These are phyloP conservation scores for Sphagnum tenellum DNA, from an alignment of 225 moss, liverwort and hornwort species.

Conservation along the genomic window DNA sequence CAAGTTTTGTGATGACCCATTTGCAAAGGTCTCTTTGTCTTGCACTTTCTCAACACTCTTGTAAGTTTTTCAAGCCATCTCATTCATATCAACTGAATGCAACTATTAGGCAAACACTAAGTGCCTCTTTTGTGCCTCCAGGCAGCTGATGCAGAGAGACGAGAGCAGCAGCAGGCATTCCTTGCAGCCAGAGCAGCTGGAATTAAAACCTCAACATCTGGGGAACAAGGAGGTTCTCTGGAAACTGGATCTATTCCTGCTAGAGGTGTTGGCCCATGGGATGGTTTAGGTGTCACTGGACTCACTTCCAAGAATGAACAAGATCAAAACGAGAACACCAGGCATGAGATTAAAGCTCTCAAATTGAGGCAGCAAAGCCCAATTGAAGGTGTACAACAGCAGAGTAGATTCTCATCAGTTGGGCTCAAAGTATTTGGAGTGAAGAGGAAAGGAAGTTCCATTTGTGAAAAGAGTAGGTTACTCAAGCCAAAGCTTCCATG, in stretches of 20 bases:
- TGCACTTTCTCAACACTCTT: no score
- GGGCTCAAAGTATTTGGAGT: conserved; percentile 3
- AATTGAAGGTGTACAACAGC: background rate
- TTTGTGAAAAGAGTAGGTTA: background rate
- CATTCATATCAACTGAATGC: no score
- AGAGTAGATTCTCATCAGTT: background rate
- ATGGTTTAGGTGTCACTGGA: conserved; percentile 15
- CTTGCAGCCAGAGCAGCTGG: conserved; percentile 9
- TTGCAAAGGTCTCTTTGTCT: conserved; percentile 21
- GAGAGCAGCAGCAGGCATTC: conserved; percentile 24
- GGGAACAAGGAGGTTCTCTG: background rate
- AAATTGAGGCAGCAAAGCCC: background rate
- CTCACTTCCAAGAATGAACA: background rate
- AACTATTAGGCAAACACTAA: no score
- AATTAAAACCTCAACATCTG: background rate
- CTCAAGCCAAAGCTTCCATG: background rate
- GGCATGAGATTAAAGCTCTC: background rate
- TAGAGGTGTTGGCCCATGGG: conserved; percentile 23
- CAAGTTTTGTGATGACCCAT: conserved; percentile 46
- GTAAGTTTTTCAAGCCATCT: no score
- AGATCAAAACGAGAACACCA: no score
- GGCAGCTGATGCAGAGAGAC: conserved; percentile 32
- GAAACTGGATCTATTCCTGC: background rate
- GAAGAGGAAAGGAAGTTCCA: conserved; percentile 4
- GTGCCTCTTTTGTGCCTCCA: conserved; percentile 2